Evolutionary conservation across 768 basidiomycete genomes (phyloP).

Genomic region (Gymnopilus dilepis): DNA sequence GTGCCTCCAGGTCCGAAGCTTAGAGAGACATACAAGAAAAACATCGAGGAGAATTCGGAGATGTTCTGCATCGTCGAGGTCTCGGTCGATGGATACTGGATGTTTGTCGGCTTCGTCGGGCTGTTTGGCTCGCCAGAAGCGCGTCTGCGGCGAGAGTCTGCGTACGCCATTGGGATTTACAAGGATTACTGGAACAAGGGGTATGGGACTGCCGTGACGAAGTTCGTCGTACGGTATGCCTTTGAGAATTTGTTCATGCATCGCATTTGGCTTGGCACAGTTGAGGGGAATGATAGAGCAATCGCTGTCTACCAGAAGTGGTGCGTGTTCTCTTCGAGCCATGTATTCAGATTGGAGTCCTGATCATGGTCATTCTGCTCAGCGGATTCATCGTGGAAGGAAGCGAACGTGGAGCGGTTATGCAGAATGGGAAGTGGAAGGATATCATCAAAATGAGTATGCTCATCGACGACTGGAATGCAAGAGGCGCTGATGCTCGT

Average conservation of each 20-base stretch:
- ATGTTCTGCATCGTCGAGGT: slow-evolving; percentile 20
- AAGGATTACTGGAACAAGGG: slow-evolving; percentile 13
- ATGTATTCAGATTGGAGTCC: too few species aligned
- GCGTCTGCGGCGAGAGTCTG: slow-evolving; percentile 1
- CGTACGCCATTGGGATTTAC: not conserved
- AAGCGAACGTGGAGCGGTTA: not conserved
- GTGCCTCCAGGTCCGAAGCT: slow-evolving; percentile 12
- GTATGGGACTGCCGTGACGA: slow-evolving; percentile 11
- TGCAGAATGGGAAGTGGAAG: slow-evolving; percentile 12
- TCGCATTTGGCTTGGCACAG: slow-evolving; percentile 7
- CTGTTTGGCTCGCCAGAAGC: not conserved
- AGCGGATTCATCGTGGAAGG: slow-evolving; percentile 17
- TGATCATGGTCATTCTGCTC: not conserved
- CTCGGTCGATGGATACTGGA: not conserved
- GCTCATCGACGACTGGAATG: slow-evolving; percentile 14
- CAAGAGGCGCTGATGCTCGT: not conserved
- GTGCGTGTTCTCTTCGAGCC: not conserved
- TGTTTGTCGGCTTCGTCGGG: slow-evolving; percentile 10
- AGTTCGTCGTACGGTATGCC: slow-evolving; percentile 10
- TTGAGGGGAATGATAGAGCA: slow-evolving; percentile 8
- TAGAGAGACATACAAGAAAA: slow-evolving; percentile 5
- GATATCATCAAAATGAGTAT: slow-evolving; percentile 15
- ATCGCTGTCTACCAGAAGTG: slow-evolving; percentile 13
- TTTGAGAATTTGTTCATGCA: slow-evolving; percentile 17
- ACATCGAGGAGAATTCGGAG: slow-evolving; percentile 8